Conservation (phyloP, 768 basidiomycete species). For the Tylopilus plumbeoviolaceoides region DNA sequence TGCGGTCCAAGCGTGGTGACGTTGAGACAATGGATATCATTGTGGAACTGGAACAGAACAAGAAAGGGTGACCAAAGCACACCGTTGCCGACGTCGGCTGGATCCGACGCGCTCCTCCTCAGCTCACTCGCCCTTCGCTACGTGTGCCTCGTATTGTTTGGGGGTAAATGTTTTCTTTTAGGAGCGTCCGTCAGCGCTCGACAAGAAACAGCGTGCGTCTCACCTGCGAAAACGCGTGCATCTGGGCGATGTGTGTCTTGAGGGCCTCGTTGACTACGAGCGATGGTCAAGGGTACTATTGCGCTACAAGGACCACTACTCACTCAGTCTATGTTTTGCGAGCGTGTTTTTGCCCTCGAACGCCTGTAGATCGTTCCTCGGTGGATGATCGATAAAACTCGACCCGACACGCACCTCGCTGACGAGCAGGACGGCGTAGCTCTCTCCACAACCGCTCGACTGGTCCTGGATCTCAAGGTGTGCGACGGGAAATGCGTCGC, state of each 20-base stretch:
- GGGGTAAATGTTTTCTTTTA: constrained; percentile 73
- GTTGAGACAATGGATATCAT: constrained; percentile 1
- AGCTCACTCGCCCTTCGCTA: constrained; percentile 30
- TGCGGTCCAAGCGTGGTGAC: not conserved
- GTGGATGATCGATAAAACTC: not conserved
- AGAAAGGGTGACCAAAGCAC: not conserved
- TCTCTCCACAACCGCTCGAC: constrained; percentile 80
- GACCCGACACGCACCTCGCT: constrained; percentile 52
- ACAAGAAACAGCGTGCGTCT: constrained; percentile 1
- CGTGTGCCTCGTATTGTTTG: constrained; percentile 54
- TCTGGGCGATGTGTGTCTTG: constrained; percentile 68
- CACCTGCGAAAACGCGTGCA: constrained; percentile 91
- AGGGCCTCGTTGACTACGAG: constrained; percentile 68
- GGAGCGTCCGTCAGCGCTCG: not conserved
- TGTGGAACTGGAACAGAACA: not conserved
- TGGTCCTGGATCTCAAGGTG: constrained; percentile 74
- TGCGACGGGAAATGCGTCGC: constrained; percentile 54
- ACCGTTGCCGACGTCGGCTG: not conserved
- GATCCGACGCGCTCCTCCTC: not conserved
- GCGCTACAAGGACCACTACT: constrained; percentile 17
- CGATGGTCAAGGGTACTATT: constrained; percentile 1
- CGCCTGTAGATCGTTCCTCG: constrained; percentile 36
- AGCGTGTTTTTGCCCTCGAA: constrained; percentile 82
- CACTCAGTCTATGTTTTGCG: constrained; percentile 69
- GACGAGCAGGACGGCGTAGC: constrained; percentile 69